Conservation (phyloP, 2,329 filamentous ascomycete species). For the Chlorencoelia australis region DNA sequence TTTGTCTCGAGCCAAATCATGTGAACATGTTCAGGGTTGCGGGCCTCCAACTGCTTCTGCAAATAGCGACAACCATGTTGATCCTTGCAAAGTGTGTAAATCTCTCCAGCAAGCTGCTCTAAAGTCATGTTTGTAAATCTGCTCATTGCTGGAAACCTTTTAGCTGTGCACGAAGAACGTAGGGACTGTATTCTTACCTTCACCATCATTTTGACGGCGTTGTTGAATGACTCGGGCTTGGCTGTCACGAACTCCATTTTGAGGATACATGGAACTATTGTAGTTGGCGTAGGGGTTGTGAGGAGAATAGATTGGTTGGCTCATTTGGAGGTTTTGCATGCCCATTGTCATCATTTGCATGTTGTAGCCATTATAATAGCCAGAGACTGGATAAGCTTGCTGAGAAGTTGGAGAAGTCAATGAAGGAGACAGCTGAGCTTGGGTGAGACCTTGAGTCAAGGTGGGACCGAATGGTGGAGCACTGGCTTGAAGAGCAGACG, state of each 20-base stretch:
- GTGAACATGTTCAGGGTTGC: slow-evolving; percentile 70
- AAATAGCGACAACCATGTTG: slow-evolving; percentile 95
- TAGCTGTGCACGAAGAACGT: slow-evolving; percentile 6
- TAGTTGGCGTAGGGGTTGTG: slow-evolving; percentile 41
- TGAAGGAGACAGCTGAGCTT: slow-evolving; percentile 19
- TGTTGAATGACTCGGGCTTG: slow-evolving; percentile 67
- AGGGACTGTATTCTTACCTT: slow-evolving; percentile 39
- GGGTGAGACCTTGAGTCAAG: slow-evolving; percentile 34
- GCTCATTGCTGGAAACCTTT: slow-evolving; percentile 46
- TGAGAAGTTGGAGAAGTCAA: slow-evolving; percentile 21
- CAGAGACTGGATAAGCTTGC: slow-evolving; percentile 20
- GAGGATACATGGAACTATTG: slow-evolving; percentile 17
- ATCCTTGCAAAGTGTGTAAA: slow-evolving; percentile 90
- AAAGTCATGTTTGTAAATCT: slow-evolving; percentile 77
- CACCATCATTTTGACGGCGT: slow-evolving; percentile 63
- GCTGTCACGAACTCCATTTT: slow-evolving; percentile 54
- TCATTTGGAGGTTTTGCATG: slow-evolving; percentile 56
- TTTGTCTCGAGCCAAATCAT: slow-evolving; percentile 94
- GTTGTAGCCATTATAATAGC: slow-evolving; percentile 30
- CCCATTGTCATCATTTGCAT: slow-evolving; percentile 56
- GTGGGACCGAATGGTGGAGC: slow-evolving; percentile 69
- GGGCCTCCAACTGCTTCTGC: slow-evolving; percentile 94
- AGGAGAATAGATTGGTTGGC: slow-evolving; percentile 41
- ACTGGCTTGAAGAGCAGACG: slow-evolving; percentile 69
- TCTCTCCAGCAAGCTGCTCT: slow-evolving; percentile 69